These are phyloP conservation scores for Puccinellia tenuiflora DNA, from an alignment of 176 grass and related monocot species.

Conservation along the genomic window DNA sequence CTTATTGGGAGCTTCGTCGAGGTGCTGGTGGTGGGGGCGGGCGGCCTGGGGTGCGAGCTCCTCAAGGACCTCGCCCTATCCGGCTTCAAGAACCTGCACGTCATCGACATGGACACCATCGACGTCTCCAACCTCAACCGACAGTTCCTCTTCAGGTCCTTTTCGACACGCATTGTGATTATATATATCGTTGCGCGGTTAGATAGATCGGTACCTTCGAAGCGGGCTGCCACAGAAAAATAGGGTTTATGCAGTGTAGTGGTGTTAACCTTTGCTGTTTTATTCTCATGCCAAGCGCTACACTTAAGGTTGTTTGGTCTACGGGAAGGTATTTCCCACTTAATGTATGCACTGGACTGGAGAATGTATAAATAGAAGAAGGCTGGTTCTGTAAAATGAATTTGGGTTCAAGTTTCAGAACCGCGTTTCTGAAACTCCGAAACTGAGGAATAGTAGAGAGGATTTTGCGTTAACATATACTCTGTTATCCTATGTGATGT, in stretches of 20 bases:
- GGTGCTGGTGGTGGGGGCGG: constrained; percentile 87
- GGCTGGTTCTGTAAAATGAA: not conserved
- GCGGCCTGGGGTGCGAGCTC: constrained; percentile 89
- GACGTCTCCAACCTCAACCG: constrained; percentile 97
- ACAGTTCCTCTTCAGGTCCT: constrained; percentile 97
- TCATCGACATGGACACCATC: constrained; percentile 99
- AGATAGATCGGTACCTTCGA: constrained; percentile 2
- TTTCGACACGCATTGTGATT: not conserved
- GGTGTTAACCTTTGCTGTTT: not conserved
- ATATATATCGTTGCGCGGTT: not conserved
- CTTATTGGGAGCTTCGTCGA: constrained; percentile 59
- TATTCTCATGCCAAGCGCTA: not conserved
- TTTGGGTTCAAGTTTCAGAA: not conserved
- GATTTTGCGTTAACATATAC: not conserved
- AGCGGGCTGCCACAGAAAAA: not conserved
- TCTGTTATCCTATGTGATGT: not conserved
- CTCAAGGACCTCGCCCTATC: constrained; percentile 96
- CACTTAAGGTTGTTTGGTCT: not conserved
- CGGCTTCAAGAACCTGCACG: constrained; percentile 89
- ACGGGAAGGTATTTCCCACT: not conserved
- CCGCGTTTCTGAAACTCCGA: not conserved
- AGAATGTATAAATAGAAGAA: not conserved
- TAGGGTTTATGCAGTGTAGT: not conserved
- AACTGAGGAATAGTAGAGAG: not conserved
- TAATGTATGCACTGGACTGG: not conserved